phyloP scores from a whole-genome alignment of 345 rosid genomes.

The Bruguiera sexangula region DNA sequence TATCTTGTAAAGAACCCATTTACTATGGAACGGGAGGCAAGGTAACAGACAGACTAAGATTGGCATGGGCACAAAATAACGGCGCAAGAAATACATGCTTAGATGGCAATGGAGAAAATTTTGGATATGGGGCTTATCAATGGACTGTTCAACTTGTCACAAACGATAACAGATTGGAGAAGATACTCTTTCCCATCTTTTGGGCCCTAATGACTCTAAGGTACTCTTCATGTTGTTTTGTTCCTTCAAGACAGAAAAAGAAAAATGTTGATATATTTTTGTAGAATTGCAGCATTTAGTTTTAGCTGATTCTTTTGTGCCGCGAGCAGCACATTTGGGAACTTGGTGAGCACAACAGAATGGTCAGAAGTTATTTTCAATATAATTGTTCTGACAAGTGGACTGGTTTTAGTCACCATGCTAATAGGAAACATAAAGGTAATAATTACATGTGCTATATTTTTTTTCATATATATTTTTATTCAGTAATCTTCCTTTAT shows the following conservation, averaged over 20 bases:
- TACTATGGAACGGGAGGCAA: conserved; percentile 65
- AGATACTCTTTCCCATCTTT: conserved; percentile 83
- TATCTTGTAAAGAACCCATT: conserved; percentile 69
- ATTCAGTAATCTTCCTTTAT: too few relatives aligned
- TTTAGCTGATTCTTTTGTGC: neutral
- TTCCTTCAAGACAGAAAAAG: neutral
- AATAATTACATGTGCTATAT: neutral
- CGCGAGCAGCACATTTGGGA: conserved; percentile 75
- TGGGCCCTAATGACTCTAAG: conserved; percentile 99
- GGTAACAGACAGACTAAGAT: conserved; percentile 45
- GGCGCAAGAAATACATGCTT: conserved; percentile 58
- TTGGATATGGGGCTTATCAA: conserved; percentile 79
- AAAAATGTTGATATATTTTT: too few relatives aligned
- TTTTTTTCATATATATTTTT: neutral
- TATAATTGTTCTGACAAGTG: conserved; percentile 87
- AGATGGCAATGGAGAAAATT: conserved; percentile 40
- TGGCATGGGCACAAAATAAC: conserved; percentile 60
- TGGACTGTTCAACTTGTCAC: conserved; percentile 91
- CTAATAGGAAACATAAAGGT: conserved; percentile 98
- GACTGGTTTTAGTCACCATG: conserved; percentile 91
- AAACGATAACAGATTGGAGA: conserved; percentile 76
- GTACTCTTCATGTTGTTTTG: conserved; percentile 22
- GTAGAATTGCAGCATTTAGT: neutral
- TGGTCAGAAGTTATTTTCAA: conserved; percentile 97
- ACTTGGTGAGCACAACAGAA: conserved; percentile 90